Evolutionary conservation across 495 filamentous ascomycete species (phyloP), one percentile per base, ranked within the genome.

Genomic region (Aspergillus egyptiacus): DNA sequence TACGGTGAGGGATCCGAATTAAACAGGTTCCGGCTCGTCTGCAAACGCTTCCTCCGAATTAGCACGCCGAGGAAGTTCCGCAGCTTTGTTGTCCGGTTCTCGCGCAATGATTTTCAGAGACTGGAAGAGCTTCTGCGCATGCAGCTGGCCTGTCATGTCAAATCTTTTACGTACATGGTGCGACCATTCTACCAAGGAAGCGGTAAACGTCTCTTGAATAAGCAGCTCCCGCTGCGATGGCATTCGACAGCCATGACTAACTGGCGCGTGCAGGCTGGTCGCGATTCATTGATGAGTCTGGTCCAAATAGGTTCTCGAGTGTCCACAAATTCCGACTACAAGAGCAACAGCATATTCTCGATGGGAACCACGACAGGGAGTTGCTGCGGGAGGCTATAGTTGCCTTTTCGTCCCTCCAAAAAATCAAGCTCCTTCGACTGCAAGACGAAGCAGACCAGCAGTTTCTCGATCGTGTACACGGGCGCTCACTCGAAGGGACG

Each of bases 141-240:
- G 69, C 75, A 82, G 58, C 70, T 84, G 15, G 76, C 79, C 28
- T 71, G 67, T 51, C 74, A 82, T 66, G 81, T 85, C 38, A 79
- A 74, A 62, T 78, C 82, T 58, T 80, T 87, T 61, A 83, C 79
- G 55, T 87, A 87, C 61, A 76, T 87, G 66, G 78, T 87, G 60
- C 82, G 82, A 57, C 81, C 76, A 45, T 84, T 85, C 62, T 86
- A 86, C 66, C 64, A 70, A 59, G 69, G 68, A 64, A 66, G 60
- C 60, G 65, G 67, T 73, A 74, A 45, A 48, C 54, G 47, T 57
- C 57, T 60, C 56, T 64, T 64, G 65, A 62, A 36, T 46, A 34
- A 23, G 19, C 42, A 34, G 42, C 11, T 33, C 52, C 39, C 25
- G 39, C 28, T 41, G 31, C 14, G 7, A 39, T 31, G 28, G 14